These are phyloP conservation scores for Globisporangium uncinulatum DNA, from an alignment of 352 stramenopile genomes.

Conservation along the genomic window DNA sequence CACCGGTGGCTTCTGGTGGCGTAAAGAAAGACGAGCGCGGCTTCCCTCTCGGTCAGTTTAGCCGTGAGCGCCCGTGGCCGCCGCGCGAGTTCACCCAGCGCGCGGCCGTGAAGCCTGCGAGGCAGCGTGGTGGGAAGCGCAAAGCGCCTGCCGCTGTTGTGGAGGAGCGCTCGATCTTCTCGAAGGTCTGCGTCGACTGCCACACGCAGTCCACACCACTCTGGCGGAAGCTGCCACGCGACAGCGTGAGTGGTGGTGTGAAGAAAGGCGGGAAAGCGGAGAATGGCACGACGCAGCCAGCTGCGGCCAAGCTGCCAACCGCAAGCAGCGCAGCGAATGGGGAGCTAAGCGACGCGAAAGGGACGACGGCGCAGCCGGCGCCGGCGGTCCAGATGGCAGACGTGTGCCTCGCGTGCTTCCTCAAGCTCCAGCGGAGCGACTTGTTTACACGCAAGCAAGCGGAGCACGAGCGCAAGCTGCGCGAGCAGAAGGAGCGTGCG, in stretches of 20 bases:
- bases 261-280: slow-evolving; percentile 4
- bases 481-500: slow-evolving; percentile 22
- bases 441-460: slow-evolving; percentile 53
- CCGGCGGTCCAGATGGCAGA: slow-evolving; percentile 25
- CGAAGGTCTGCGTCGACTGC: slow-evolving; percentile 38
- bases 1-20: slow-evolving; percentile 5
- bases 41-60: slow-evolving; percentile 23
- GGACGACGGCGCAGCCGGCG: background rate
- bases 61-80: slow-evolving; percentile 68
- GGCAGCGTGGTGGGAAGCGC: slow-evolving; percentile 44
- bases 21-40: slow-evolving; percentile 14
- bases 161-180: slow-evolving; percentile 32
- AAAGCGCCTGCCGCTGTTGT: slow-evolving; percentile 47
- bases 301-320: background rate
- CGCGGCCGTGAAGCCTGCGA: slow-evolving; percentile 31
- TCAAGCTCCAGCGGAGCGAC: slow-evolving; percentile 62
- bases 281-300: background rate
- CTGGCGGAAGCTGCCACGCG: slow-evolving; percentile 35
- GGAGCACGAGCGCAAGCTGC: slow-evolving; percentile 29
- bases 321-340: background rate
- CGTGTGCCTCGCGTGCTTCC: slow-evolving; percentile 62
- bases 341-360: background rate
- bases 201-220: slow-evolving; percentile 55
- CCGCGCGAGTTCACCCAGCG: slow-evolving; percentile 73
- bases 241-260: background rate